Conservation (phyloP, 2,329 filamentous ascomycete genomes). For the Fusarium sp. region DNA sequence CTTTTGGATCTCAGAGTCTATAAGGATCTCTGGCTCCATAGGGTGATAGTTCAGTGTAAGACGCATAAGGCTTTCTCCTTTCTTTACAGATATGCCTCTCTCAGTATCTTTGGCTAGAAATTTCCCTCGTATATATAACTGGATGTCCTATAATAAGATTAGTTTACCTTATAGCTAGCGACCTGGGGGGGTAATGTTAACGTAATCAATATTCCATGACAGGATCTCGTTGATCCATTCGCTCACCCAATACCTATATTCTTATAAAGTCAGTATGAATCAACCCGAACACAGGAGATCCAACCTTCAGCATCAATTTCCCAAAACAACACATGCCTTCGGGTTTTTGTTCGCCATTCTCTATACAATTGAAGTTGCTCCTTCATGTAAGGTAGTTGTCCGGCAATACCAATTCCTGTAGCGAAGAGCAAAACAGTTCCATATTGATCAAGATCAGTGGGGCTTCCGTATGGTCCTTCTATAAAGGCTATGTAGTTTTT, state of each 20-base stretch:
- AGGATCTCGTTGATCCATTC: slow-evolving; percentile 18
- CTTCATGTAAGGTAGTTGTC: slow-evolving; percentile 16
- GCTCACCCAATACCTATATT: slow-evolving; percentile 14
- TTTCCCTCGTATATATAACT: slow-evolving; percentile 9
- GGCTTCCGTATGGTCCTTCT: not conserved
- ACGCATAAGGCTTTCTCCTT: slow-evolving; percentile 6
- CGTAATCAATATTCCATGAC: slow-evolving; percentile 16
- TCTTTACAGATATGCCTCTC: slow-evolving; percentile 1
- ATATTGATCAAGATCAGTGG: not conserved
- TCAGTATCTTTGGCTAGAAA: slow-evolving; percentile 10
- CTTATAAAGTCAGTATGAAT: not conserved
- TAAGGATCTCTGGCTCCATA: slow-evolving; percentile 10
- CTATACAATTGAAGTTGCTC: slow-evolving; percentile 10
- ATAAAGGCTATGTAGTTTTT: not conserved
- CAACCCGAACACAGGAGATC: not conserved
- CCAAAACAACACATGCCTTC: slow-evolving; percentile 15
- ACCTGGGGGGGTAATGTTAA: not conserved
- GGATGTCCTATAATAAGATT: not conserved
- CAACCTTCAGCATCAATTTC: slow-evolving; percentile 19
- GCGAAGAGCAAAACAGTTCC: slow-evolving; percentile 9
- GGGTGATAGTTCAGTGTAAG: slow-evolving; percentile 11
- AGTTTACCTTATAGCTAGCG: not conserved
- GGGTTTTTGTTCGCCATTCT: slow-evolving; percentile 13
- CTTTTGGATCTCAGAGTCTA: not conserved
- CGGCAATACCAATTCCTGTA: slow-evolving; percentile 11